phyloP scores from a whole-genome alignment of 805 yeast genomes.

The Cyberlindnera maritima region DNA sequence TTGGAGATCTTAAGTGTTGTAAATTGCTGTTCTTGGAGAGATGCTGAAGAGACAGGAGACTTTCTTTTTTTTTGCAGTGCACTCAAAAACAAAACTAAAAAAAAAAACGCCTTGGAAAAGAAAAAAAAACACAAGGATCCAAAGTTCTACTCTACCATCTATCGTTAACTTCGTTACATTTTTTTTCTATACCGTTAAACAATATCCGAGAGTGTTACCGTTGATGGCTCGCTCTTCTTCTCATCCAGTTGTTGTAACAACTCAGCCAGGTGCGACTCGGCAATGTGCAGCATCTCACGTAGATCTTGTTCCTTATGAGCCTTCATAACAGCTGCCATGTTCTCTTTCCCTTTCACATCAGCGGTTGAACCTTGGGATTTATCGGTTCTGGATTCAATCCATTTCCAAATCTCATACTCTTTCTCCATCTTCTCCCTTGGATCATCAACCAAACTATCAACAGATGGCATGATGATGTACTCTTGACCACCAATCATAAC shows the following conservation, averaged over 20 bases:
- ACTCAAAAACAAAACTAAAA: too few species aligned
- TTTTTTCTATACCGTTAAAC: background rate
- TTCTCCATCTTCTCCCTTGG: conserved; percentile 2
- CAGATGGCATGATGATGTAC: conserved; percentile 22
- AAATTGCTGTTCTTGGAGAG: too few species aligned
- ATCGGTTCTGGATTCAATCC: conserved; percentile 24
- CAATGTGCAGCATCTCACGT: conserved; percentile 24
- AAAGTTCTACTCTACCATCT: too few species aligned
- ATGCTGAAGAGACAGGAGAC: background rate
- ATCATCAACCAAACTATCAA: conserved; percentile 12
- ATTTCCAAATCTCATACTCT: conserved; percentile 29
- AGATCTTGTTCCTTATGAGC: conserved; percentile 23
- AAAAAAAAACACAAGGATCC: background rate
- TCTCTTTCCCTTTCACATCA: conserved; percentile 1
- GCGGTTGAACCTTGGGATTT: background rate
- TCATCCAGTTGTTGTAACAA: conserved; percentile 11
- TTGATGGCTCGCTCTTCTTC: background rate
- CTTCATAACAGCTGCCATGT: conserved; percentile 2
- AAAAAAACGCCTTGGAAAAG: background rate
- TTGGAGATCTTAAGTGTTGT: too few species aligned
- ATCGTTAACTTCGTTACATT: too few species aligned
- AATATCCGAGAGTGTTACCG: background rate
- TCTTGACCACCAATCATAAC: conserved; percentile 25
- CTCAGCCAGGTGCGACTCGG: conserved; percentile 19
- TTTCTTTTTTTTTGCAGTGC: too few species aligned